Conservation (phyloP, 106 monocot genomes). For the Ottelia alismoides region DNA sequence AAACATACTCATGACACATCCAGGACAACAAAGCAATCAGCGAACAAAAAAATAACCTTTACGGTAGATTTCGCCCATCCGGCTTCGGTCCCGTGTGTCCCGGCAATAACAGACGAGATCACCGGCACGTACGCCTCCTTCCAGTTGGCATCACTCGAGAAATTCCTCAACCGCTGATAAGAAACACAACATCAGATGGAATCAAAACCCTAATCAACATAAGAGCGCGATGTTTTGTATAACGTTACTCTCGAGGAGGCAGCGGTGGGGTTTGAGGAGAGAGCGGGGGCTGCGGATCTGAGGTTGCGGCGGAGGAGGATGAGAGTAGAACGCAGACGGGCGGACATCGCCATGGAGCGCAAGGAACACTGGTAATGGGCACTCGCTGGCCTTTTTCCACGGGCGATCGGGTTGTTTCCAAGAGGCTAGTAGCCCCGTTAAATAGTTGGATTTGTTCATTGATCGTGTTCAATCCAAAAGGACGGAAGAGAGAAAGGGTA, state of each 20-base stretch:
- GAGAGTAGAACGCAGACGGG: constrained; percentile 30
- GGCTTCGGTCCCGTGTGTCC: constrained; percentile 7
- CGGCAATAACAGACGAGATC: constrained; percentile 6
- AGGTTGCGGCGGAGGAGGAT: constrained; percentile 16
- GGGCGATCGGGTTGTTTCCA: too few species aligned
- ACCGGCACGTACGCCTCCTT: constrained; percentile 8
- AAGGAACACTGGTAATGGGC: too few species aligned
- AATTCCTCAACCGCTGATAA: constrained; percentile 5
- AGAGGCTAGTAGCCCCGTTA: too few species aligned
- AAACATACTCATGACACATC: too few species aligned
- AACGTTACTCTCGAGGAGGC: constrained; percentile 4
- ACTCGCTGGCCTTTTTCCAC: too few species aligned
- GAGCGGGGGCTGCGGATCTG: constrained; percentile 9
- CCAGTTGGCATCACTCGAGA: constrained; percentile 11
- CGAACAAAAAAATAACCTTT: too few species aligned
- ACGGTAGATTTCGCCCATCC: constrained; percentile 14
- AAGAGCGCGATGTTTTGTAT: neutral
- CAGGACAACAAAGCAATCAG: too few species aligned
- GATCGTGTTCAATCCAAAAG: too few species aligned
- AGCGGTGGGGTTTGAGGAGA: constrained; percentile 6
- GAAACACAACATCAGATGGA: neutral
- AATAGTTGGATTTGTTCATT: too few species aligned
- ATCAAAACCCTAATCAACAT: neutral
- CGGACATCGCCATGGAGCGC: constrained; percentile 26
- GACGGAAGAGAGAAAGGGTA: too few species aligned